Evolutionary conservation across 2,329 filamentous ascomycete genomes (phyloP).

Genomic region (Aspergillus viridinutans): DNA sequence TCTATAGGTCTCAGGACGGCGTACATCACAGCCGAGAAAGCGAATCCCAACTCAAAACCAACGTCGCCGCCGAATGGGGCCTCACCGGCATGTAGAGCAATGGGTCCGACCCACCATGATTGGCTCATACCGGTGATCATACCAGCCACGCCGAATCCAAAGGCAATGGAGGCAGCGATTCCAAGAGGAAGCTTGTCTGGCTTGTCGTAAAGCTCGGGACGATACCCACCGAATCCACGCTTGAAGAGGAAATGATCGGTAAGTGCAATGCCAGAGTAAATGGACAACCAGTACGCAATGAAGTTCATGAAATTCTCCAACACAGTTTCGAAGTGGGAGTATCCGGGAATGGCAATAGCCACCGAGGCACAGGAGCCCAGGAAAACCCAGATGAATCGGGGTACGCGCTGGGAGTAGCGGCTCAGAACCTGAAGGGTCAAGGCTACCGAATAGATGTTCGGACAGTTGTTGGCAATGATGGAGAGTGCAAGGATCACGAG

Average conservation of each 20-base stretch:
- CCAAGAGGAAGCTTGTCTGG: slow-evolving; percentile 57
- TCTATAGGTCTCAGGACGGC: slow-evolving; percentile 49
- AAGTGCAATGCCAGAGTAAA: slow-evolving; percentile 64
- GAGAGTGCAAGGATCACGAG: slow-evolving; percentile 62
- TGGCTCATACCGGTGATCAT: slow-evolving; percentile 69
- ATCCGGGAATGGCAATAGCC: slow-evolving; percentile 66
- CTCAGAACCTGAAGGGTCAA: slow-evolving; percentile 64
- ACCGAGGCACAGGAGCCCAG: slow-evolving; percentile 61
- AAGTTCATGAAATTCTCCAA: slow-evolving; percentile 68
- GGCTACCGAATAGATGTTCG: slow-evolving; percentile 67
- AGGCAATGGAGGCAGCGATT: slow-evolving; percentile 60
- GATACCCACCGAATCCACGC: slow-evolving; percentile 57
- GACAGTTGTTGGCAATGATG: slow-evolving; percentile 67
- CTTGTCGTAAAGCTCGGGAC: slow-evolving; percentile 55
- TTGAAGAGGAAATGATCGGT: slow-evolving; percentile 67
- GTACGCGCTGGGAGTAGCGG: slow-evolving; percentile 56
- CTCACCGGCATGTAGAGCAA: slow-evolving; percentile 56
- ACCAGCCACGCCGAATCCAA: slow-evolving; percentile 60
- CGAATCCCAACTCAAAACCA: slow-evolving; percentile 64
- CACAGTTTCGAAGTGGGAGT: slow-evolving; percentile 59
- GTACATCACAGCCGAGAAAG: slow-evolving; percentile 54
- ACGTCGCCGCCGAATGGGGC: slow-evolving; percentile 51
- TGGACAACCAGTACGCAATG: slow-evolving; percentile 69
- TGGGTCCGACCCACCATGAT: slow-evolving; percentile 64
- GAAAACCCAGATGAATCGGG: slow-evolving; percentile 64